Percentiles rank a stretch among this genome's conserved stretches.
Evolutionary conservation across 2,329 filamentous ascomycete genomes (phyloP).

Genomic region (Colletotrichum falcatum): DNA sequence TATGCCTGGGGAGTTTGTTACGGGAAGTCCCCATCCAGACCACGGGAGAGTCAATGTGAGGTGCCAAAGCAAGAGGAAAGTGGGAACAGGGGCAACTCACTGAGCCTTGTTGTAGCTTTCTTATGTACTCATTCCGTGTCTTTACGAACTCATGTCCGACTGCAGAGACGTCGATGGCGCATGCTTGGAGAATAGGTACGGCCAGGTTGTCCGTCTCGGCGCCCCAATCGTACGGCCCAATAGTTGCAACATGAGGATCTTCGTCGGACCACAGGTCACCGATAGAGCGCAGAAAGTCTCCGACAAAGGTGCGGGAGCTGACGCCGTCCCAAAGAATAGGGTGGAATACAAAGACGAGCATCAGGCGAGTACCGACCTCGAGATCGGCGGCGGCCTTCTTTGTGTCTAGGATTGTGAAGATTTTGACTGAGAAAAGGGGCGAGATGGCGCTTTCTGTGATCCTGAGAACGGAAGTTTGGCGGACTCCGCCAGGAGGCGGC

Average conservation of each 20-base stretch:
- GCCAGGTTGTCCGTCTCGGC: not conserved
- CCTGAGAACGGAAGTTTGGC: not conserved
- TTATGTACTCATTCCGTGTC: not conserved
- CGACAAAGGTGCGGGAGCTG: not conserved
- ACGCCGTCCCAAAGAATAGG: not conserved
- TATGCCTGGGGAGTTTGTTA: not conserved
- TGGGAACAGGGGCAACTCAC: not conserved
- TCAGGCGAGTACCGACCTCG: not conserved
- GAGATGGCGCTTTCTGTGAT: not conserved
- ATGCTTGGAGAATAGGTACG: not conserved
- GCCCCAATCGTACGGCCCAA: not conserved
- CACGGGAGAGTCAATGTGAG: not conserved
- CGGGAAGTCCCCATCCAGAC: constrained; percentile 2
- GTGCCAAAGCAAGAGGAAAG: not conserved
- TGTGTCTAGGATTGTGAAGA: not conserved
- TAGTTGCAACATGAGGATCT: not conserved
- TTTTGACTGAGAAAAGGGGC: not conserved
- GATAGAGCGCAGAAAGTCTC: constrained; percentile 1
- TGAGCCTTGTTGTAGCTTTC: not conserved
- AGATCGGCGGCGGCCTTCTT: not conserved
- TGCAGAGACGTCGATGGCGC: not conserved
- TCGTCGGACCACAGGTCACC: not conserved
- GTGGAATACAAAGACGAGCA: not conserved
- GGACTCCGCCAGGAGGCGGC: not conserved
- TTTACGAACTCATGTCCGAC: not conserved